Evolutionary conservation across 495 filamentous ascomycete species (phyloP).

Genomic region (Penicillium steckii): DNA sequence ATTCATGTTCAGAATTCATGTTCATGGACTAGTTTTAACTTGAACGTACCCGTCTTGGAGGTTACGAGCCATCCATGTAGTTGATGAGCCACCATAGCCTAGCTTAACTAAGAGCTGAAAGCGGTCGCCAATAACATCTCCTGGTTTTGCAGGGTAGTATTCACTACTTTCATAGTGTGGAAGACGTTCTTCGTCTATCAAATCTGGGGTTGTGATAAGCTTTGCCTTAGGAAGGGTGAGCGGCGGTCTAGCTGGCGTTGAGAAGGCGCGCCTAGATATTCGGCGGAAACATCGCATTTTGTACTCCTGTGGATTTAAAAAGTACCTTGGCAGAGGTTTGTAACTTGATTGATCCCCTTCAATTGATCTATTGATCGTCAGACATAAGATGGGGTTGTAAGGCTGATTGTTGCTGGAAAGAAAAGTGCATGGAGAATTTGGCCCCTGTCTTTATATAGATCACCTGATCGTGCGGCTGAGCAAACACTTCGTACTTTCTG

Average conservation of each 20-base stretch:
- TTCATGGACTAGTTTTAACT: neutral
- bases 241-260: neutral
- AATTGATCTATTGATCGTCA: no score
- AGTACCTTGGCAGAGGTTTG: no score
- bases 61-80: slow-evolving; percentile 34
- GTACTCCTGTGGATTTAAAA: no score
- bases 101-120: slow-evolving; percentile 37
- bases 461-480: no score
- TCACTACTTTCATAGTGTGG: slow-evolving; percentile 22
- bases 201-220: neutral
- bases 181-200: slow-evolving; percentile 22
- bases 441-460: no score
- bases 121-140: slow-evolving; percentile 27
- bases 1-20: neutral
- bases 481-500: no score
- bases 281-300: neutral
- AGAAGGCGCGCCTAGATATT: neutral
- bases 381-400: no score
- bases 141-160: slow-evolving; percentile 37
- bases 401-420: no score
- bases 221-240: neutral
- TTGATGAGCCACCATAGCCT: slow-evolving; percentile 34
- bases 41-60: slow-evolving; percentile 10
- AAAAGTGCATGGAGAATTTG: no score
- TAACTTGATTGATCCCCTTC: no score